A percentile compares a stretch with the other conserved stretches of the same genome.
Evolutionary conservation across 441 rosid species (phyloP).

Genomic region (Omphalea diandra): DNA sequence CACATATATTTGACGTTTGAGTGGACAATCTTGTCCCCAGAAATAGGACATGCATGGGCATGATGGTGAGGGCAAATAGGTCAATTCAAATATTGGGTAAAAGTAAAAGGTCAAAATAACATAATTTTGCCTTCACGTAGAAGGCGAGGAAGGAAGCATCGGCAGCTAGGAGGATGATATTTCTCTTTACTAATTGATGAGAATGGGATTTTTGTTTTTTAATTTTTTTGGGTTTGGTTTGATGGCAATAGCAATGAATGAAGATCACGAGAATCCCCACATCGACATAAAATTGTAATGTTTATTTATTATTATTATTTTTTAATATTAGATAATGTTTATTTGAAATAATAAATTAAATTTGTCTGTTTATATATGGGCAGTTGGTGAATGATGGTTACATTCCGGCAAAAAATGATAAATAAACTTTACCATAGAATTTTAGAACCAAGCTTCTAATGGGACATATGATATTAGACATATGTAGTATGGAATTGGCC

Average conservation of each 20-base stretch:
- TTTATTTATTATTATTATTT: neutral
- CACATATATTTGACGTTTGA: constrained; percentile 14
- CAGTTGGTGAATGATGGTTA: no score
- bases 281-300: constrained; percentile 30
- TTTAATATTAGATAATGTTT: neutral
- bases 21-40: constrained; percentile 1
- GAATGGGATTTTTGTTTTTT: neutral
- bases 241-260: constrained; percentile 43
- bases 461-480: no score
- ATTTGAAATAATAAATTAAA: neutral
- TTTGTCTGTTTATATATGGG: neutral
- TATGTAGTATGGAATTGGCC: no score
- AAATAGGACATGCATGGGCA: neutral
- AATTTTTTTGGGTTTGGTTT: constrained; percentile 14
- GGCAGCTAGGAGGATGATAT: constrained; percentile 23
- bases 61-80: constrained; percentile 7
- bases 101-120: neutral
- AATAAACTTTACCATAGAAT: no score
- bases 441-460: no score
- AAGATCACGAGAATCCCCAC: constrained; percentile 49
- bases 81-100: neutral
- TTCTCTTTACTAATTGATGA: neutral
- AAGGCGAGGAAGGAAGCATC: constrained; percentile 15
- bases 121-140: constrained; percentile 14
- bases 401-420: no score